Evolutionary conservation across 1,284 basidiomycete species (phyloP), one percentile per base, ranked within the genome.

Genomic region (Ceratobasidium sp.): DNA sequence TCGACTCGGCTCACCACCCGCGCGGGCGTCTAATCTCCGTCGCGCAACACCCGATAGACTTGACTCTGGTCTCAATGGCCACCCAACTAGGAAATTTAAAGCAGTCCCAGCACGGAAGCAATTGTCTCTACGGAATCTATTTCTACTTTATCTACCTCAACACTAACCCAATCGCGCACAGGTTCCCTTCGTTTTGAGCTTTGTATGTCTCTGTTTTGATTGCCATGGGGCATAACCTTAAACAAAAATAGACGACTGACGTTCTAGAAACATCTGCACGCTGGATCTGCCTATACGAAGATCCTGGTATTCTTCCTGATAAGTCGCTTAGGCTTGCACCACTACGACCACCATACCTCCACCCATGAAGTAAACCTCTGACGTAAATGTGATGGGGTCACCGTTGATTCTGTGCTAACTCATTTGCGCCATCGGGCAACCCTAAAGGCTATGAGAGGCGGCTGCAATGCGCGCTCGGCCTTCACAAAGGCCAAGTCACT

Each of bases 201-300:
- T 9, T 14, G 51, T 13, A 24, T 29, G 54, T 14, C 29, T 27
- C 9, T 53, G 49, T 27, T 53, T 22, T 58, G 24, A 16, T 16
- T 2, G 54, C 54, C 27, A 7, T 31, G 19, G 22, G 29, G 14
- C 51, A 54, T 54, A 54, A 6, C 51, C 54, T n/a, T 19, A 14
- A 58, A 37, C 29, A 58, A 56, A 56, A 58, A 58, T 58, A 58
- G 54, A 58, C 54, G 7, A 58, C 31, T 31, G 7, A 58, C 31
- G 24, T 29, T 53, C 24, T 7, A 29, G 27, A 53, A 9, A 39
- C 37, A 9, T 39, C 37, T 13, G 8, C 37, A 39, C 37, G 8
- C 37, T 39, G 1, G 9, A 39, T 11, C 37, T 9, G 8, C 49
- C 1, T 22, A 8, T 8, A 24, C 53, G 27, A 29, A 8, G n/a